Conservation (phyloP, 352 stramenopile species). For the Plasmopara muralis region DNA sequence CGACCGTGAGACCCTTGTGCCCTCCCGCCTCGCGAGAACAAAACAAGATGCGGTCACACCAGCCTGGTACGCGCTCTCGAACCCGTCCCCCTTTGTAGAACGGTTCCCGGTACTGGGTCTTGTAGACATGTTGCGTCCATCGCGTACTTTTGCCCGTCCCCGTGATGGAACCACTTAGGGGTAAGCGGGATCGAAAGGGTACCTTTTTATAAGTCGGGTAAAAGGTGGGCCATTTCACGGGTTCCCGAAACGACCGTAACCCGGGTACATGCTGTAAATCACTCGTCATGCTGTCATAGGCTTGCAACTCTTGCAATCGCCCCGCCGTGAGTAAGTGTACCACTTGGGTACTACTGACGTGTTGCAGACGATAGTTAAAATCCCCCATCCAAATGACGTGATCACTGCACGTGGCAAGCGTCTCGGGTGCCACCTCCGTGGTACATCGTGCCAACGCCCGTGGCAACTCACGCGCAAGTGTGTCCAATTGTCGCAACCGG, state of each 20-base stretch:
- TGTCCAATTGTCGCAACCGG: conserved; percentile 47
- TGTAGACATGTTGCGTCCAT: conserved; percentile 55
- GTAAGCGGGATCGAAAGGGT: conserved; percentile 22
- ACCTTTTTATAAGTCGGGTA: conserved; percentile 79
- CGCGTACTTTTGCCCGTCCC: conserved; percentile 22
- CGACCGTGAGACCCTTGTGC: conserved; percentile 21
- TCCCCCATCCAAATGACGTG: conserved; percentile 80
- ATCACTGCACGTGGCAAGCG: conserved; percentile 49
- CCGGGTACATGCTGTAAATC: conserved; percentile 36
- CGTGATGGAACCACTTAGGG: conserved; percentile 22
- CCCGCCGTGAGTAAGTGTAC: conserved; percentile 34
- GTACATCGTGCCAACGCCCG: conserved; percentile 21
- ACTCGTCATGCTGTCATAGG: conserved; percentile 63
- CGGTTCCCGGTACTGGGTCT: conserved; percentile 47
- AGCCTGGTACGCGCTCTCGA: conserved; percentile 57
- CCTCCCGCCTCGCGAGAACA: conserved; percentile 23
- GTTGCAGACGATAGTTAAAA: conserved; percentile 70
- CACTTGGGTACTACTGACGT: conserved; percentile 40
- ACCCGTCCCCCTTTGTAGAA: conserved; percentile 66
- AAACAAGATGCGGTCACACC: conserved; percentile 65
- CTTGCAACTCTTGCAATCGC: conserved; percentile 50
- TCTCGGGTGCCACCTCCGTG: conserved; percentile 5
- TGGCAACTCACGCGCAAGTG: conserved; percentile 41
- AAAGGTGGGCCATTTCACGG: conserved; percentile 61
- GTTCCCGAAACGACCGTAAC: conserved; percentile 42